phyloP scores from a whole-genome alignment of 139 green algal species.

The Chlorella sp. region DNA sequence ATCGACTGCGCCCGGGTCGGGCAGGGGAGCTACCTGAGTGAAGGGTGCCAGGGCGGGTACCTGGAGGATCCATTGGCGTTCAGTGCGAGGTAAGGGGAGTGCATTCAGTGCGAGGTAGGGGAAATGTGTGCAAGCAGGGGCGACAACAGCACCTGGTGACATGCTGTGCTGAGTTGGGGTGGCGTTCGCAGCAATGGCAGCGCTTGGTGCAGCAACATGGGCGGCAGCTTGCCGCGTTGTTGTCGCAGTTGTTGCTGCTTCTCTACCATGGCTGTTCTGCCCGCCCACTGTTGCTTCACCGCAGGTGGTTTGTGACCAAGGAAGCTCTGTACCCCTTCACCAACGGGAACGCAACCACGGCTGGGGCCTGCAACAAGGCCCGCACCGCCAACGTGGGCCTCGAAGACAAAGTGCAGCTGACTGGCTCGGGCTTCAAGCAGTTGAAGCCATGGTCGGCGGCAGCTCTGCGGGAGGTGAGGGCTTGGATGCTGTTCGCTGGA shows the following conservation, averaged over 20 bases:
- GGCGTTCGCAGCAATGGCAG: no score
- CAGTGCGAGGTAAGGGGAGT: neutral
- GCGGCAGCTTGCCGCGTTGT: no score
- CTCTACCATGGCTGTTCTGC: no score
- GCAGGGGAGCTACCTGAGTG: neutral
- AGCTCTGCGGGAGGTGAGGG: neutral
- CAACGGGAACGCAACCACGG: neutral
- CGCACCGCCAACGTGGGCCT: neutral
- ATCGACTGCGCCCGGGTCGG: neutral
- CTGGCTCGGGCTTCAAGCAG: neutral
- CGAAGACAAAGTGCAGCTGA: neutral
- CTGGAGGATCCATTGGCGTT: neutral
- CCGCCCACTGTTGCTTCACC: no score
- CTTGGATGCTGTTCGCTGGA: neutral
- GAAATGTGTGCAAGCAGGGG: no score
- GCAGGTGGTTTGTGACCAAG: neutral
- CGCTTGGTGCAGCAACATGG: neutral
- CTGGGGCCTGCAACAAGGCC: neutral
- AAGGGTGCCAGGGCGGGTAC: neutral
- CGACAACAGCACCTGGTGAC: no score
- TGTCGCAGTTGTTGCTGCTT: no score
- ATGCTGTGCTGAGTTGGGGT: no score
- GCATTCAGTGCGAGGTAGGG: no score
- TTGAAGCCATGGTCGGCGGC: neutral
- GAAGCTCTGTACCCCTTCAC: neutral